Evolutionary conservation across 1,284 basidiomycete species (phyloP), one percentile per base, ranked within the genome.

Genomic region (Ustilago cynodontis): DNA sequence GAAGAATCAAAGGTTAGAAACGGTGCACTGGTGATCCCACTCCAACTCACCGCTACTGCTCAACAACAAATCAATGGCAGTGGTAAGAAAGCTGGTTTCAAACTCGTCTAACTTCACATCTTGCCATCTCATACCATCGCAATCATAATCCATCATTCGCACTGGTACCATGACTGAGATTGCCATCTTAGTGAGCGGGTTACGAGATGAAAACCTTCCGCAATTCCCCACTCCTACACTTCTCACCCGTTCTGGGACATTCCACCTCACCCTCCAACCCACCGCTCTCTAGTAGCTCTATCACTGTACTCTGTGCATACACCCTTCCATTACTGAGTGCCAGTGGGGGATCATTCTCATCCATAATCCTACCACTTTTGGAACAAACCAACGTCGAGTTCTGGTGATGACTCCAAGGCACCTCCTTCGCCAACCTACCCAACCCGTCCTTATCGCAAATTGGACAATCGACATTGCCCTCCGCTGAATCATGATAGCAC

Each of bases 361-460:
- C 92, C 92, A 98, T 97, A 68, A 98, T 94, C 85, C 91, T 92
- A 26, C 96, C 55, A 33, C 55, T 57, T 20, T 45, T 95, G 64
- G 90, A 93, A 77, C 97, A 90, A 13, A 99, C 95, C 64, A 99
- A 93, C 0, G 94, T 95, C 52, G 94, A 97, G 84, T 96, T 98
- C 55, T 92, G 91, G 85, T 98, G 95, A 87, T 98, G 95, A 73
- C 92, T 94, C 86, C 91, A 92, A 0, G 97, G 96, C 0, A 98
- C 94, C 77, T 95, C 93, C 63, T 89, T 88, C 5, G 83, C 94
- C 7, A 99, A 89, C 59, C 89, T 88, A 22, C 92, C 91, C 18
- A 98, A 88, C 14, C 91, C 90, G 1, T 49, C 28, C 0, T 14
- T 85, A 75, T 94, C 92, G 86, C 96, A 99, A 4, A 94, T 92